Base-by-base conservation (phyloP, 257 asterid species). In the Solanum sitiens region DNA sequence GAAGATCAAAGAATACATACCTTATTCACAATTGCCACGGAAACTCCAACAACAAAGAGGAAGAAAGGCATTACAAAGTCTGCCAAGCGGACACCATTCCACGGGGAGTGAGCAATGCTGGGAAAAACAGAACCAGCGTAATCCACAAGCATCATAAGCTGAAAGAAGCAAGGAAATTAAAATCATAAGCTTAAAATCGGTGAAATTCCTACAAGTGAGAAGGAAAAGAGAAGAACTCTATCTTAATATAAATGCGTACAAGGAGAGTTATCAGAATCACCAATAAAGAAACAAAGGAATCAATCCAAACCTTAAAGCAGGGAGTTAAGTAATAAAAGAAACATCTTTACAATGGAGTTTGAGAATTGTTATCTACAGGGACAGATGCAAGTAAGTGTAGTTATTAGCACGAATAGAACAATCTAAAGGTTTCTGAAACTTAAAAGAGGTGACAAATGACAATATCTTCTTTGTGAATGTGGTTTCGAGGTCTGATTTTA, bases 11-110 rank as follows among this genome's bases (percentile, higher is more conserved):
- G 85, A n/a, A 76, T 67, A 33, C 63, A 82, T 90, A 94, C 99
- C 99, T 93, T 96, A 89, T 93, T 92, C 6, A 86, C 95, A 85
- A 95, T 91, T 32, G 97, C 94, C 47, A 94, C 91, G 27, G 99
- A 95, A 89, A 96, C 86, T 74, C 99, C 98, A 86, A 94, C 95
- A 86, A 94, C 95, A 86, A 95, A 93, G 87, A 96, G 97, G 93
- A 96, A 95, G 92, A 95, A 95, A 32, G 98, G 98, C 99, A 96
- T 96, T 85, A 96, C 98, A 73, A 96, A 93, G 75, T 95, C 98
- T 44, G 98, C 99, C 93, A 96, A 90, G 89, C 92, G 98, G 75
- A 96, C 86, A 83, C 98, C 98, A 89, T 95, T 94, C 98, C 99
- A 95, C 4, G 98, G 98, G 85, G 92, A 93, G 87, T 96, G 98